Percentiles rank a stretch among this genome's conserved stretches.
Evolutionary conservation across 257 asterid species (phyloP).

Genomic region (Fraxinus quadrangulata): DNA sequence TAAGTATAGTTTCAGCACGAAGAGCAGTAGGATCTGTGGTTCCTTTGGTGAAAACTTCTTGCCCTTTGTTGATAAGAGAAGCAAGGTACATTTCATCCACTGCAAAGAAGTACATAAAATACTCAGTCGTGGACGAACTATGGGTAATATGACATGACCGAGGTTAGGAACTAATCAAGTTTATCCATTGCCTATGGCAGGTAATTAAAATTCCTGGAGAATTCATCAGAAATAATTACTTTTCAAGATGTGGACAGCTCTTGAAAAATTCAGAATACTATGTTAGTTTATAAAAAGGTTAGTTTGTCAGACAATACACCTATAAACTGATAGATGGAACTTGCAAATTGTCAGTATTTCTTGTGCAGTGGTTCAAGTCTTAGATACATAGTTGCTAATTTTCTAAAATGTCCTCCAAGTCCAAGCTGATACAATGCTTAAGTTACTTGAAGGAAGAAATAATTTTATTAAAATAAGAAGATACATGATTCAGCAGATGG

Average conservation of each 20-base stretch:
- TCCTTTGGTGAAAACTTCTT: slow-evolving; percentile 59
- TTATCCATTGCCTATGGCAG: neutral
- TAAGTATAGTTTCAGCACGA: slow-evolving; percentile 77
- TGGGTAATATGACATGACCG: neutral
- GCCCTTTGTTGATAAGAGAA: slow-evolving; percentile 78
- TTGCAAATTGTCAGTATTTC: neutral
- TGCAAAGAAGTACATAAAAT: slow-evolving; percentile 25
- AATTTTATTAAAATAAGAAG: neutral
- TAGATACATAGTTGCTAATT: neutral
- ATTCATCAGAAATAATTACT: neutral
- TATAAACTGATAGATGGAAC: neutral
- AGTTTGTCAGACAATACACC: neutral
- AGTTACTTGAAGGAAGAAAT: neutral
- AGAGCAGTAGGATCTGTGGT: slow-evolving; percentile 69
- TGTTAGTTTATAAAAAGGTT: neutral
- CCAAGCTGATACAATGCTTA: neutral
- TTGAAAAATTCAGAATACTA: neutral
- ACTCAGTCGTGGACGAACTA: neutral
- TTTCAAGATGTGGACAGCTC: neutral
- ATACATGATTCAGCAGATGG: neutral
- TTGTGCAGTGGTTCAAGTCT: neutral
- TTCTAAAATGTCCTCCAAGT: neutral
- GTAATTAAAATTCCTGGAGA: neutral
- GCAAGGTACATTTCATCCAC: slow-evolving; percentile 94
- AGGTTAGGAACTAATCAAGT: neutral